Base-by-base conservation (phyloP, 345 rosid genomes). In the Populus alba region DNA sequence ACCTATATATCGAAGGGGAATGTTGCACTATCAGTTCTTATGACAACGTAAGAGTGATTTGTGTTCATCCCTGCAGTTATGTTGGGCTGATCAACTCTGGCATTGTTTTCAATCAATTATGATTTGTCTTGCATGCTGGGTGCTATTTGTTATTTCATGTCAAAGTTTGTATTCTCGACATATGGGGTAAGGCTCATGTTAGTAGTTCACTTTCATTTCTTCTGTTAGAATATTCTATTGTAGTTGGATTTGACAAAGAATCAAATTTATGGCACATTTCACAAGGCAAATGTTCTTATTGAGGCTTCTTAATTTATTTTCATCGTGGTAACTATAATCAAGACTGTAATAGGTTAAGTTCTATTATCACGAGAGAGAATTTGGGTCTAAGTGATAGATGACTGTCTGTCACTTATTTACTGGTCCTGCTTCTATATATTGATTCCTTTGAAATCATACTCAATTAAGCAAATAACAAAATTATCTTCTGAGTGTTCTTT, bases 1-100 rank as follows among this genome's bases (percentile, higher is more conserved):
- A 95, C 98, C 63, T 95, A 91, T 81, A 95, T 95, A 80, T 95
- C 99, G 7, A 95, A 91, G 76, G 99, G 99, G 73, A 93, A 95
- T 76, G 98, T 93, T 25, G 99, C 98, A 7, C 97, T 96, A 77
- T 96, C 98, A 31, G 99, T 96, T 70, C 98, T 96, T 51, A 96
- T 96, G 99, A 96, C 98, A 75, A 96, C 97, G 99, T 96, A 89
- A 77, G 87, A 80, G 53, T 66, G 57, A 51, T 23, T 22, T 70
- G 6, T 72, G 45, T 79, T 53, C 74, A 20, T 33, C 29, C 41
- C 15, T 61, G 41, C 22, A 17, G 38, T n/a, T 77, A 55, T 68
- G 68, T 74, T 74, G 66, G 80, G 38, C 49, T 45, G 41, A 77
- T 25, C 68, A 55, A 62, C 59, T 84, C 66, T 73, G 39, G 41